Conservation (phyloP, 805 yeast species). For the Zygotorulaspora chibaensis region DNA sequence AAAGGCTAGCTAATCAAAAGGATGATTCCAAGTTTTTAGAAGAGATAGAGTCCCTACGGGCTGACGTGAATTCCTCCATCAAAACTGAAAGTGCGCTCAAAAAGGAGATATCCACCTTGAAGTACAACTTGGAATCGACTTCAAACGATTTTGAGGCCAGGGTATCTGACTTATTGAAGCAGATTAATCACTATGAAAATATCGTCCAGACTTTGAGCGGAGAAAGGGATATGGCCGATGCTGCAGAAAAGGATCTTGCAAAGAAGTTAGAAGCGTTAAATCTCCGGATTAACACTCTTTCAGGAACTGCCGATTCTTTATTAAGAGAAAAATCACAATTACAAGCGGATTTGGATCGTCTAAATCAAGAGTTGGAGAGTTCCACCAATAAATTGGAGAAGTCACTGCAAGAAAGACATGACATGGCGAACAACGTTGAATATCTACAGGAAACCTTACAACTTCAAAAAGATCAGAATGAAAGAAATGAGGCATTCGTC, state of each 20-base stretch:
- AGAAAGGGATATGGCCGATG: slow-evolving; percentile 41
- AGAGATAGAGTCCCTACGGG: slow-evolving; percentile 52
- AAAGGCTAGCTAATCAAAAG: slow-evolving; percentile 39
- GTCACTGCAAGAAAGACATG: slow-evolving; percentile 22
- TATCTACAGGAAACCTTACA: slow-evolving; percentile 30
- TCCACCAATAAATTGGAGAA: slow-evolving; percentile 21
- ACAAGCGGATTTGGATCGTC: slow-evolving; percentile 45
- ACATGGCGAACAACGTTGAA: slow-evolving; percentile 18
- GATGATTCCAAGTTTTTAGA: slow-evolving; percentile 44
- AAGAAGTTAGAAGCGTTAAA: slow-evolving; percentile 43
- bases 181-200: slow-evolving; percentile 41
- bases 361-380: slow-evolving; percentile 39
- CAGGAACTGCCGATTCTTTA: slow-evolving; percentile 57
- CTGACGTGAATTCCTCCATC: slow-evolving; percentile 50
- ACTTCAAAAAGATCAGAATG: slow-evolving; percentile 31
- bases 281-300: slow-evolving; percentile 53
- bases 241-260: slow-evolving; percentile 44
- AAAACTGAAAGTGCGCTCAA: slow-evolving; percentile 63
- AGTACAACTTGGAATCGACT: slow-evolving; percentile 56
- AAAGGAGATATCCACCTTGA: slow-evolving; percentile 58
- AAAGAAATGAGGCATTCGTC: slow-evolving; percentile 36
- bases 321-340: slow-evolving; percentile 59
- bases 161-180: slow-evolving; percentile 39
- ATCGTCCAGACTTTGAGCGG: slow-evolving; percentile 40
- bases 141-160: slow-evolving; percentile 38